Conservation (phyloP, 2,329 filamentous ascomycete species). For the Ophiosphaerella narmari region DNA sequence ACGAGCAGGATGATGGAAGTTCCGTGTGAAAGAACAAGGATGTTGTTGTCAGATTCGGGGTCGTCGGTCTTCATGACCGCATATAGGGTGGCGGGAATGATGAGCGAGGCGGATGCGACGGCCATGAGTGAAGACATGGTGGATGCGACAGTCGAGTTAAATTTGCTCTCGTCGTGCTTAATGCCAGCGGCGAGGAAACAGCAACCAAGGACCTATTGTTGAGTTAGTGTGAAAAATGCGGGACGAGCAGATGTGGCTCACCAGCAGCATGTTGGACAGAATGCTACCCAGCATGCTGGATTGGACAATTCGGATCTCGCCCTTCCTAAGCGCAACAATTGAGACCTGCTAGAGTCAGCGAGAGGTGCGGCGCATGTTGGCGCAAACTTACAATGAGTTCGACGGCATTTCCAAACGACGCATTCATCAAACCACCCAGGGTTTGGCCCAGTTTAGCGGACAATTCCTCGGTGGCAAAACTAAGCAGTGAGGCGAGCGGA, state of each 20-base stretch:
- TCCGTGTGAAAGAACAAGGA: slow-evolving; percentile 57
- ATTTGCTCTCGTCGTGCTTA: slow-evolving; percentile 54
- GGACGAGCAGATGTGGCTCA: slow-evolving; percentile 32
- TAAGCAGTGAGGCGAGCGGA: slow-evolving; percentile 73
- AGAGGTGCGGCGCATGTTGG: slow-evolving; percentile 2
- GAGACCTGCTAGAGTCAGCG: slow-evolving; percentile 67
- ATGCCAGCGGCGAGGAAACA: slow-evolving; percentile 58
- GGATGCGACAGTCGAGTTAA: slow-evolving; percentile 77
- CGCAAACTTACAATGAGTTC: slow-evolving; percentile 67
- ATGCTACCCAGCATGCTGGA: slow-evolving; percentile 97
- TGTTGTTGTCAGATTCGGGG: slow-evolving; percentile 52
- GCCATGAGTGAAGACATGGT: slow-evolving; percentile 70
- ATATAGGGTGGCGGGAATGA: slow-evolving; percentile 60
- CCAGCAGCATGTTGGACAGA: slow-evolving; percentile 89
- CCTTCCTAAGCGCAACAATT: slow-evolving; percentile 83
- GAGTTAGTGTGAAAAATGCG: slow-evolving; percentile 52
- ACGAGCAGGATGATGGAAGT: slow-evolving; percentile 60
- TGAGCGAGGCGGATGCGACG: slow-evolving; percentile 58
- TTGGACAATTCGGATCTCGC: slow-evolving; percentile 95
- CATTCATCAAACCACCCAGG: slow-evolving; percentile 73
- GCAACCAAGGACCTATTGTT: slow-evolving; percentile 55
- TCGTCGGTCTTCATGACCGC: slow-evolving; percentile 49
- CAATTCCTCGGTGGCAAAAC: slow-evolving; percentile 79
- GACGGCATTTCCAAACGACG: slow-evolving; percentile 79
- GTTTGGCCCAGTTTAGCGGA: slow-evolving; percentile 73